Evolutionary conservation across 2,329 filamentous ascomycete genomes (phyloP).

Genomic region (Botrytis deweyae): DNA sequence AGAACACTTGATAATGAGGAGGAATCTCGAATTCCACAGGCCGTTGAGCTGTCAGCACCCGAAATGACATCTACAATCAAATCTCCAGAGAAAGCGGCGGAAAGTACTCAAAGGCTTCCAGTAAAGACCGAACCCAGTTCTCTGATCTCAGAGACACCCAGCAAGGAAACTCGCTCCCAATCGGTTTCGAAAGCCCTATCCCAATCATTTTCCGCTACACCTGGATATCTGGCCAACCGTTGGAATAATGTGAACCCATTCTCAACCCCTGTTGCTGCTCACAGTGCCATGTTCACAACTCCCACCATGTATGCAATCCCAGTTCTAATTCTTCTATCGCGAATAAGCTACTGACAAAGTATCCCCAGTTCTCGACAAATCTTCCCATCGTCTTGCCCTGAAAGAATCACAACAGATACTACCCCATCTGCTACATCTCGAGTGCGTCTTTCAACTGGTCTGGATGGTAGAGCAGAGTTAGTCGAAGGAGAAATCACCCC

Average conservation of each 20-base stretch:
- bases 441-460: constrained; percentile 76
- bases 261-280: constrained; percentile 48
- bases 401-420: constrained; percentile 30
- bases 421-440: constrained; percentile 32
- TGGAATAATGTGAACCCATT: constrained; percentile 54
- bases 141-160: background rate
- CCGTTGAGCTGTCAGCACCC: background rate
- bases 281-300: constrained; percentile 38
- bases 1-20: constrained; percentile 17
- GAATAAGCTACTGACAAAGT: constrained; percentile 15
- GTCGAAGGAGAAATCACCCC: constrained; percentile 67
- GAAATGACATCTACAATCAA: background rate
- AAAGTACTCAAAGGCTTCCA: background rate
- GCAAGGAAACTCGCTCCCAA: constrained; percentile 26
- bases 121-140: background rate
- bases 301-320: constrained; percentile 45
- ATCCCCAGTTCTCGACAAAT: constrained; percentile 28
- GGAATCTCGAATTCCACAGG: background rate
- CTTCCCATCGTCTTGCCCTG: constrained; percentile 37
- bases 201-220: constrained; percentile 38
- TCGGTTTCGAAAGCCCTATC: constrained; percentile 26
- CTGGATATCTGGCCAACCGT: constrained; percentile 48
- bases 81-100: background rate
- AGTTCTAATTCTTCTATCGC: background rate
- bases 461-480: constrained; percentile 89